Percentiles rank a stretch among this genome's conserved stretches.
phyloP scores from a whole-genome alignment of 2,329 filamentous ascomycete species.

The Biscogniauxia mediterranea region DNA sequence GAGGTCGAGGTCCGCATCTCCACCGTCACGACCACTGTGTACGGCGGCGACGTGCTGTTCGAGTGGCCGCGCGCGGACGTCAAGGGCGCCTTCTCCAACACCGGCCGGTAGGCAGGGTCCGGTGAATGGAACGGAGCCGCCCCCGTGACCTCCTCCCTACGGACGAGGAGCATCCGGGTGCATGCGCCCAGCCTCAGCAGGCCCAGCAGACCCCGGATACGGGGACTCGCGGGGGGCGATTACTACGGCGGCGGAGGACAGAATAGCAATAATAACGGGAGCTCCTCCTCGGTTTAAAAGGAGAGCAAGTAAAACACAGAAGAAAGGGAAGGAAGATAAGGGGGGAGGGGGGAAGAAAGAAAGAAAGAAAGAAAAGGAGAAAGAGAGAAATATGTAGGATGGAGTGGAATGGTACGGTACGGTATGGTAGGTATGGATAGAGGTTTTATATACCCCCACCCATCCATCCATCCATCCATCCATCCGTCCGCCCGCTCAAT shows the following conservation, averaged over 20 bases:
- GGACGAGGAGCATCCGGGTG: neutral
- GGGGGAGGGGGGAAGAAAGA: too few species aligned
- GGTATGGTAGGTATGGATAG: neutral
- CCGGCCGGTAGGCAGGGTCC: slow-evolving; percentile 32
- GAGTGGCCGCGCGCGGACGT: slow-evolving; percentile 67
- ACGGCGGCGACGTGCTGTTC: slow-evolving; percentile 62
- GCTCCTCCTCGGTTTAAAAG: neutral
- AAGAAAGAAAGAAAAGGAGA: too few species aligned
- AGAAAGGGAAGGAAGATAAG: too few species aligned
- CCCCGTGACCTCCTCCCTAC: neutral
- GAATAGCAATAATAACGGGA: neutral
- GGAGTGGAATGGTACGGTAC: too few species aligned
- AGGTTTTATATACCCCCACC: too few species aligned
- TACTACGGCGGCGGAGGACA: neutral
- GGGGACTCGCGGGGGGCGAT: too few species aligned
- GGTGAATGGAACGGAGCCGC: slow-evolving; percentile 21
- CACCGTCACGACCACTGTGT: slow-evolving; percentile 59
- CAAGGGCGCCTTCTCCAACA: slow-evolving; percentile 52
- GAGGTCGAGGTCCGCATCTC: slow-evolving; percentile 61
- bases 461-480: neutral
- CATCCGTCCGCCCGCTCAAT: neutral
- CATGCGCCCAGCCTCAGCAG: neutral
- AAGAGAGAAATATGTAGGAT: too few species aligned
- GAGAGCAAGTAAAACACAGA: too few species aligned
- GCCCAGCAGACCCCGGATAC: neutral